Base-by-base conservation (phyloP, 2,329 filamentous ascomycete genomes). In the Cladorrhinum sp. region DNA sequence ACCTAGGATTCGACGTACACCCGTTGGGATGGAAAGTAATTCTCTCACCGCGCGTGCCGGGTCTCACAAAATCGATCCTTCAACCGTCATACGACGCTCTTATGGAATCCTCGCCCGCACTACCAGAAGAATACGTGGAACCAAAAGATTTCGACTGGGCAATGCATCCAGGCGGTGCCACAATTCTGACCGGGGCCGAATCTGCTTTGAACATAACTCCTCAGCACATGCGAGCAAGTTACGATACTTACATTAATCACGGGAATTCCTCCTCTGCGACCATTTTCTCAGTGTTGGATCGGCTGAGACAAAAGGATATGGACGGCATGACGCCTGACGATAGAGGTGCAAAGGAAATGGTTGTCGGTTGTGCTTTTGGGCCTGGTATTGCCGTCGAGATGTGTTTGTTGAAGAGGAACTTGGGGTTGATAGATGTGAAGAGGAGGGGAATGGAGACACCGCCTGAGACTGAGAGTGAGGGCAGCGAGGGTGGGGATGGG, bases 251-350 rank as follows among this genome's bases (percentile, higher is more conserved):
- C 67, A 84, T 85, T 54, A 82, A 83, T 56, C 84, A 85, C 66
- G 88, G 88, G 1, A 91, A 91, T 73, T 85, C 83, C 38, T 87
- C 85, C 62, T 89, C 86, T 1, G 85, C 88, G 8, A 89, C 87
- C 2, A 85, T 90, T 12, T 84, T 89, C 66, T 85, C 84, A 63
- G 87, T 91, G 0, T 75, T 91, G 71, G 79, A 90, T 64, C 78
- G 81, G 12, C 66, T 90, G 65, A 77, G 87, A 5, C 70, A 75
- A 22, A 83, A 84, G 66, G 83, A 85, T 9, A 87, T 87, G 83
- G 84, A 86, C 60, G 76, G 75, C 2, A 55, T 82, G 7, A 81
- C 83, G 0, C 82, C 83, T 0, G 78, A 71, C 1, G 81, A 80
- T 1, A 75, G 74, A 1, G 16, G 18, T 9, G 56, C 66, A 1